Evolutionary conservation across 306 rosid species (phyloP).

Genomic region (Rubus parviflorus): DNA sequence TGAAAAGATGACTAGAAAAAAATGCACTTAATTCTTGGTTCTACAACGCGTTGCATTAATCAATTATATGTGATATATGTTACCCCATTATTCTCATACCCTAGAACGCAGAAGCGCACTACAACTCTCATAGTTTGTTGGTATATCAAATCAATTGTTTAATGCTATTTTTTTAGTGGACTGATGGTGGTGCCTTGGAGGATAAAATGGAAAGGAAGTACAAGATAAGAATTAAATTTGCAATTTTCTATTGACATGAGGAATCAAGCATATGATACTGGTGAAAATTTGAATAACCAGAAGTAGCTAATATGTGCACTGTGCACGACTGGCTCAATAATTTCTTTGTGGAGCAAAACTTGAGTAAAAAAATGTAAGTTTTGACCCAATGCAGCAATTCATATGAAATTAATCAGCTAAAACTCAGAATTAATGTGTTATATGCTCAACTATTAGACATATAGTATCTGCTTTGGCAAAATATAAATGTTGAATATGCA

Average conservation of each 20-base stretch:
- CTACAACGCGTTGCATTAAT: background rate
- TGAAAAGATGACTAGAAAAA: background rate
- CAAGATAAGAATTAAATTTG: background rate
- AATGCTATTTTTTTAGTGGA: background rate
- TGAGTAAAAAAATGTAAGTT: background rate
- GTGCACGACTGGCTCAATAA: background rate
- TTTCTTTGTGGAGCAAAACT: background rate
- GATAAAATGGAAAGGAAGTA: background rate
- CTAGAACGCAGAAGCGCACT: background rate
- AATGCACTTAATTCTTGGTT: background rate
- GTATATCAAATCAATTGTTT: background rate
- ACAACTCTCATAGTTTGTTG: background rate
- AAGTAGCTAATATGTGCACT: background rate
- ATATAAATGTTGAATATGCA: background rate
- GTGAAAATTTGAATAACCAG: constrained; percentile 1
- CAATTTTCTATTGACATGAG: background rate
- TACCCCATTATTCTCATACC: background rate
- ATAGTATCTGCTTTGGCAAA: background rate
- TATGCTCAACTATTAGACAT: background rate
- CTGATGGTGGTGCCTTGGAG: background rate
- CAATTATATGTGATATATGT: background rate
- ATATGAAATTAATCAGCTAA: background rate
- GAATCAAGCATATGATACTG: background rate
- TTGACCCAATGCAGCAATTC: background rate
- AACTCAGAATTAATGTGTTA: background rate